Percentiles rank a stretch among this genome's conserved stretches.
These are phyloP conservation scores for Thelephora ganbajun DNA, from an alignment of 768 basidiomycete genomes.

Conservation along the genomic window DNA sequence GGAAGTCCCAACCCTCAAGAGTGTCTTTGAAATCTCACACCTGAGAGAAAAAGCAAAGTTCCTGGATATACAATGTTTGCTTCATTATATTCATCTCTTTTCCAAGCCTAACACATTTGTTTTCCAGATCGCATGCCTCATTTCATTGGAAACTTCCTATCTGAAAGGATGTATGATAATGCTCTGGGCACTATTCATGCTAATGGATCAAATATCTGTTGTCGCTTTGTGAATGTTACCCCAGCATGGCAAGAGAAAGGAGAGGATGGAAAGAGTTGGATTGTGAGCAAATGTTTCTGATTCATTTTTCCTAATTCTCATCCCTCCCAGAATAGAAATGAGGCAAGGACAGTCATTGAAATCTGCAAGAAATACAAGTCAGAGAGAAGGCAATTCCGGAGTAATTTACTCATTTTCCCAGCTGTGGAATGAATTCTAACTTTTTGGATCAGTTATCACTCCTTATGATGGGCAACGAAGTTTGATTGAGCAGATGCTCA, in stretches of 20 bases:
- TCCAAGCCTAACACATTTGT: conserved; percentile 5
- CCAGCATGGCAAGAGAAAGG: conserved; percentile 20
- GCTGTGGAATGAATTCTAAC: too few relatives aligned
- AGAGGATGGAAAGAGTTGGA: conserved; percentile 22
- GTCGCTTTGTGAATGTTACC: conserved; percentile 48
- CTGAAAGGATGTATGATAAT: conserved; percentile 46
- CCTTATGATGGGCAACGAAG: conserved; percentile 69
- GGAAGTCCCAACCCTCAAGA: conserved; percentile 46
- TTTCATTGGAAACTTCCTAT: conserved; percentile 64
- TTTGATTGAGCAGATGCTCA: conserved; percentile 41
- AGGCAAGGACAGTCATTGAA: conserved; percentile 39
- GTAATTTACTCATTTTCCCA: too few relatives aligned
- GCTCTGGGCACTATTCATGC: conserved; percentile 37
- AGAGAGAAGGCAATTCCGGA: conserved; percentile 33
- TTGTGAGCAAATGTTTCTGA: conserved; percentile 14
- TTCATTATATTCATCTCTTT: neutral
- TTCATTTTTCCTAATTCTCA: neutral
- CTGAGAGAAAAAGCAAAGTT: conserved; percentile 35
- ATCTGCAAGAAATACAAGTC: conserved; percentile 45
- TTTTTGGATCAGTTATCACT: conserved; percentile 36
- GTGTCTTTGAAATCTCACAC: conserved; percentile 67
- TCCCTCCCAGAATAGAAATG: conserved; percentile 39
- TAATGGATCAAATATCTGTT: conserved; percentile 39
- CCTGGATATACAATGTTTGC: conserved; percentile 64
- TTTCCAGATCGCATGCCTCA: conserved; percentile 69